Evolutionary conservation across 2,329 filamentous ascomycete genomes (phyloP), one percentile per base, ranked within the genome.

Genomic region (Emmonsiellopsis sp.): DNA sequence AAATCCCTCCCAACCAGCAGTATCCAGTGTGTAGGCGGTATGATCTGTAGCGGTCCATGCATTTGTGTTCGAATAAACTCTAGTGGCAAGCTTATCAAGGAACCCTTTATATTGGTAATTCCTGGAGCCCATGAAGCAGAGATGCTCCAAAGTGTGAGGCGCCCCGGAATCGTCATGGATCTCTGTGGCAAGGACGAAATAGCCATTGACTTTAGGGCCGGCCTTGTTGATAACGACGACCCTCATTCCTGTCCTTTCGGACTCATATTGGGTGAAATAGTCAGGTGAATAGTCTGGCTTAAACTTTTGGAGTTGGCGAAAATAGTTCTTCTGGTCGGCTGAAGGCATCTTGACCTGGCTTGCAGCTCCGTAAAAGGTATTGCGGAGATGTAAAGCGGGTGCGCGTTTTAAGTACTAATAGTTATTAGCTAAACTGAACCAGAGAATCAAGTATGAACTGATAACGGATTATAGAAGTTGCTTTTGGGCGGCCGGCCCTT

Each of bases 11-110:
- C 93, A 98, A 1, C 93, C 93, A 26, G 93, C 93, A 9, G 90
- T 93, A 63, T 96, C 89, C 13, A 98, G 78, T 0, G 90, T 96
- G 71, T 98, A 98, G 2, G 91, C 91, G 0, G 94, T 98, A 67
- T 97, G 91, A 62, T 97, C 93, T 10, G 87, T 93, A 20, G 90
- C 90, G 1, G 93, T 98, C 89, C 92, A 98, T 3, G 93, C 93
- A 70, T 98, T 98, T 34, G 93, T 98, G 54, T 81, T 82, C 1
- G 92, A 95, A 69, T 97, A 98, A 1, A 92, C 89, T 59, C 94
- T 83, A 4, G 89, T 95, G 2, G 93, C 89, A 55, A 98, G 80
- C 73, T 94, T 95, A 69, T 97, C 92, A 15, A 98, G 79, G 41
- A 98, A 83, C 1, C 93, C 93, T 70, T 97, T 97, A 76, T 95